A percentile compares a stretch with the other conserved stretches of the same genome.
These are phyloP conservation scores for Thuja plicata DNA, from an alignment of 83 land plant species.

Conservation along the genomic window DNA sequence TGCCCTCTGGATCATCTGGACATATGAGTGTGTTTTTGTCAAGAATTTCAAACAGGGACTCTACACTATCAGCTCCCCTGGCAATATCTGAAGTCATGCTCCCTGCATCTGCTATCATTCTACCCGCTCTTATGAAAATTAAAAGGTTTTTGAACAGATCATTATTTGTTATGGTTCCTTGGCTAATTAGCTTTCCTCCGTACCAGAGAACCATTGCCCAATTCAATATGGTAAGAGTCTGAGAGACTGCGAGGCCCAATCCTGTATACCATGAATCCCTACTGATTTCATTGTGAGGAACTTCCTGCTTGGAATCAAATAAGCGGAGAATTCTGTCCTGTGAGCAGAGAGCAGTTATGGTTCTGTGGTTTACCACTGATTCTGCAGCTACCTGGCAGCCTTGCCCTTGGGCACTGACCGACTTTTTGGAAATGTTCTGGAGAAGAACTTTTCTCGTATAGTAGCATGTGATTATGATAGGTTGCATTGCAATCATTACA, in stretches of 20 bases:
- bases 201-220: slow-evolving; percentile 31
- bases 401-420: slow-evolving; percentile 28
- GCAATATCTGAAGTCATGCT: slow-evolving; percentile 45
- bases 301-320: slow-evolving; percentile 23
- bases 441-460: slow-evolving; percentile 30
- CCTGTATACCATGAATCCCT: slow-evolving; percentile 23
- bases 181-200: background rate
- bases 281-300: slow-evolving; percentile 24
- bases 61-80: slow-evolving; percentile 31
- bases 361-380: slow-evolving; percentile 29
- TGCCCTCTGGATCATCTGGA: slow-evolving; percentile 38
- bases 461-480: slow-evolving; percentile 45
- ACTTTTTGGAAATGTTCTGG: slow-evolving; percentile 29
- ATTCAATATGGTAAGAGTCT: background rate
- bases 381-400: slow-evolving; percentile 46
- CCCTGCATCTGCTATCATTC: slow-evolving; percentile 45
- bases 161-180: background rate
- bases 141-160: slow-evolving; percentile 2
- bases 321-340: slow-evolving; percentile 24
- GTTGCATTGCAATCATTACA: slow-evolving; percentile 63
- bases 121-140: slow-evolving; percentile 28
- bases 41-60: slow-evolving; percentile 37
- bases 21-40: slow-evolving; percentile 31
- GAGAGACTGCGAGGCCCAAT: background rate
- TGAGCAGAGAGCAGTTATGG: slow-evolving; percentile 37